Conservation (phyloP, 371 early-diverging fungal genomes). For the Mucor velutinosus region DNA sequence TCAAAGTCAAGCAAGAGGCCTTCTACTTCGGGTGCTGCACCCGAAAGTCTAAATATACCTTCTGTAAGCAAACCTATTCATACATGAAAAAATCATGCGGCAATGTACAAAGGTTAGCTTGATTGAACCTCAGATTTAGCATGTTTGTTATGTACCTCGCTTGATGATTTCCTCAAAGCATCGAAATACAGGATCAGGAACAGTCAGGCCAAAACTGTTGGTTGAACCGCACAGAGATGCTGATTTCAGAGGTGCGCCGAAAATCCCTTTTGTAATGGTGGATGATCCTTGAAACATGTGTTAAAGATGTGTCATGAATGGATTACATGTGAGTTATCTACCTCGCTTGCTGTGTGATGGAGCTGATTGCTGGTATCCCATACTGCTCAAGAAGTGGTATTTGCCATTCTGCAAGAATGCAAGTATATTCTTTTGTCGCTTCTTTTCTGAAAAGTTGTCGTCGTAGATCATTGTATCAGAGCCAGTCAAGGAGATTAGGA, state of each 20-base stretch:
- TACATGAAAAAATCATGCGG: conserved; percentile 8
- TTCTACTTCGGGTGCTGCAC: conserved; percentile 48
- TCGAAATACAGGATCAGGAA: conserved; percentile 43
- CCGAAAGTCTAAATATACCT: conserved; percentile 52
- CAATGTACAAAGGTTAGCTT: background rate
- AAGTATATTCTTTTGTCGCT: conserved; percentile 19
- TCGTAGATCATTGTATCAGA: conserved; percentile 8
- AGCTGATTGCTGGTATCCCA: conserved; percentile 8
- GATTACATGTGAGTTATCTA: background rate
- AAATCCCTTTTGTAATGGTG: conserved; percentile 33
- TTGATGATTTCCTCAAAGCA: conserved; percentile 47
- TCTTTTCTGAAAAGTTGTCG: conserved; percentile 13
- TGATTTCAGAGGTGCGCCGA: conserved; percentile 44
- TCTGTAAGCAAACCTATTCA: conserved; percentile 35
- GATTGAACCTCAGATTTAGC: conserved; percentile 9
- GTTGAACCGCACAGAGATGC: conserved; percentile 38
- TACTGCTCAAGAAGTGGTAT: conserved; percentile 15
- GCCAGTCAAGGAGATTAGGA: background rate
- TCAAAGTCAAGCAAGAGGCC: conserved; percentile 38
- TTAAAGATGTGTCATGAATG: background rate
- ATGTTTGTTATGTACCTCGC: conserved; percentile 25
- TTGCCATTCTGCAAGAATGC: conserved; percentile 19
- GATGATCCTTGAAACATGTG: background rate
- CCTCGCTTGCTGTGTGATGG: conserved; percentile 14
- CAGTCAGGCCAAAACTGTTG: conserved; percentile 25